Percentiles rank a stretch among this genome's conserved stretches.
Evolutionary conservation across 495 filamentous ascomycete genomes (phyloP).

Genomic region (Cercophora samala): DNA sequence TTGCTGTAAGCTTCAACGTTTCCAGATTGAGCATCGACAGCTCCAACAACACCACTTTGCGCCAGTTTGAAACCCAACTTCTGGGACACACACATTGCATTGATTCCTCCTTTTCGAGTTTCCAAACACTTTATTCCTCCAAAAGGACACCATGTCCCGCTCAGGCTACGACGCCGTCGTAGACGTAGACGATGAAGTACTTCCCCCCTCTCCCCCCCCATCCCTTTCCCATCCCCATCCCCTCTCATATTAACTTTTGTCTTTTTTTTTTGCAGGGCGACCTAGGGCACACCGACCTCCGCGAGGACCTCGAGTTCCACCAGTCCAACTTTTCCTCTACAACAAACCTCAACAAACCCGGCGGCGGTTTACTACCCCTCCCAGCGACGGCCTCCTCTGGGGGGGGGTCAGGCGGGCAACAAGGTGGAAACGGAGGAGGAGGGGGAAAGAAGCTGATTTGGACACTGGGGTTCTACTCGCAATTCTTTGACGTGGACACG

Average conservation of each 20-base stretch:
- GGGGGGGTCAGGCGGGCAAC: constrained; percentile 27
- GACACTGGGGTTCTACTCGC: constrained; percentile 89
- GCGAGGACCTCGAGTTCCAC: constrained; percentile 99
- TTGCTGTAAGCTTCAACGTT: constrained; percentile 18
- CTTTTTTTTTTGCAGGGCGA: constrained; percentile 63
- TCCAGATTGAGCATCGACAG: not conserved
- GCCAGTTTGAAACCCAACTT: not conserved
- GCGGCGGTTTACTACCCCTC: constrained; percentile 59
- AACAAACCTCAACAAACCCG: constrained; percentile 7
- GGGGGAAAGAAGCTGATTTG: constrained; percentile 85
- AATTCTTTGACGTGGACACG: constrained; percentile 97
- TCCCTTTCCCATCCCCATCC: constrained; percentile 2
- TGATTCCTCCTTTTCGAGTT: not conserved
- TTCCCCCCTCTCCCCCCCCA: not conserved
- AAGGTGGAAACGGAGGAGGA: no score
- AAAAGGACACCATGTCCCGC: constrained; percentile 60
- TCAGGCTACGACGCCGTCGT: constrained; percentile 96
- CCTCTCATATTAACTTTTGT: not conserved
- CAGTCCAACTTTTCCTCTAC: constrained; percentile 61
- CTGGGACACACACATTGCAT: not conserved
- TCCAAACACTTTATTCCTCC: not conserved
- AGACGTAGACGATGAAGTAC: constrained; percentile 80
- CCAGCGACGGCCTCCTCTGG: constrained; percentile 54
- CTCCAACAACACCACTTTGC: constrained; percentile 12
- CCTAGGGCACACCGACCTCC: constrained; percentile 93